A percentile compares a stretch with the other conserved stretches of the same genome.
Conservation (phyloP, 768 basidiomycete genomes). For the Amylocystis lapponica region DNA sequence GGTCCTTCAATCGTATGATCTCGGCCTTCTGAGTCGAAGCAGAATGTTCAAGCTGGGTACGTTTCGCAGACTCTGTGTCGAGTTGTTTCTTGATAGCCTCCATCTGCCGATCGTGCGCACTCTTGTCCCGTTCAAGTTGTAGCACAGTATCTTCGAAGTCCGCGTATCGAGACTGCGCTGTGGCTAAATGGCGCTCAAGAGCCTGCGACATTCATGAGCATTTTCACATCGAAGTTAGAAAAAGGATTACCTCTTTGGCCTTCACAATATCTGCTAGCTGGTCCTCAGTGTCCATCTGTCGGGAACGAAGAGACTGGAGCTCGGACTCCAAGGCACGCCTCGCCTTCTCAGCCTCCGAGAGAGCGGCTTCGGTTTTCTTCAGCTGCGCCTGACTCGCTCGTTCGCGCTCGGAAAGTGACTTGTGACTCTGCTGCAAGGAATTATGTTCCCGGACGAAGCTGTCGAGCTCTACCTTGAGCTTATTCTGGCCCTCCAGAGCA, state of each 20-base stretch:
- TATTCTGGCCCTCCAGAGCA: slow-evolving; percentile 61
- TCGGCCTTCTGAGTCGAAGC: slow-evolving; percentile 63
- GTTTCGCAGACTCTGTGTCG: slow-evolving; percentile 65
- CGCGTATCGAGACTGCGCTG: slow-evolving; percentile 70
- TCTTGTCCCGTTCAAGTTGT: slow-evolving; percentile 78
- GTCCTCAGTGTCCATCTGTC: slow-evolving; percentile 61
- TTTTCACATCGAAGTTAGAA: too few relatives aligned
- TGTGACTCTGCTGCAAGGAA: slow-evolving; percentile 53
- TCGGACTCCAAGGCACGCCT: slow-evolving; percentile 70
- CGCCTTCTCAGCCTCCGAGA: slow-evolving; percentile 60
- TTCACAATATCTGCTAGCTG: slow-evolving; percentile 55
- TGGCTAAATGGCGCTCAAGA: slow-evolving; percentile 70
- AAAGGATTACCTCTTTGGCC: slow-evolving; percentile 62
- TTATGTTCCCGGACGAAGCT: slow-evolving; percentile 52
- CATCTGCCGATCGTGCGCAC: slow-evolving; percentile 63
- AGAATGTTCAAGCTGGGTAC: slow-evolving; percentile 67
- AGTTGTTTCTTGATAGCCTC: slow-evolving; percentile 69
- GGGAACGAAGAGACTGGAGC: slow-evolving; percentile 58
- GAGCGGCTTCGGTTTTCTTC: slow-evolving; percentile 39
- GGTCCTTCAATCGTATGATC: slow-evolving; percentile 59
- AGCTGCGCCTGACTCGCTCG: slow-evolving; percentile 45
- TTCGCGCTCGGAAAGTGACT: slow-evolving; percentile 60
- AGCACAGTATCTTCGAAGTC: slow-evolving; percentile 87
- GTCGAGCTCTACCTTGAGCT: slow-evolving; percentile 73
- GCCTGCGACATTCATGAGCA: slow-evolving; percentile 36